Evolutionary conservation across 108 stramenopile species (phyloP).

Genomic region (Poteriospumella lacustris): DNA sequence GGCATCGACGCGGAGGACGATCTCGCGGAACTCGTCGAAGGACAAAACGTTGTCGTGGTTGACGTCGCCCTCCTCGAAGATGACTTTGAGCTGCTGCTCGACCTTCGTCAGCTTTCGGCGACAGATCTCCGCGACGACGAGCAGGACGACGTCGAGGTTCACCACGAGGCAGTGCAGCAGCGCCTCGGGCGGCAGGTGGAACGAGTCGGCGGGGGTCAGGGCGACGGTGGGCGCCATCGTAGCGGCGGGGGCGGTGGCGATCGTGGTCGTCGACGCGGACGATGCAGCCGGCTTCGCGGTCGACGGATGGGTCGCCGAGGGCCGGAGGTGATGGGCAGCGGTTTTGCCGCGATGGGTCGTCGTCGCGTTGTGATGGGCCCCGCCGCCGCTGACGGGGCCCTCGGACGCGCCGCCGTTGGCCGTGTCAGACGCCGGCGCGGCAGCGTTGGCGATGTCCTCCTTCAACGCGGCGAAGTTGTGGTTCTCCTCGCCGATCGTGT

Average conservation of each 20-base stretch:
- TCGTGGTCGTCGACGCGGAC: not conserved
- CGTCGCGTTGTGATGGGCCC: too few species aligned
- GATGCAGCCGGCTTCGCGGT: not conserved
- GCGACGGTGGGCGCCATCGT: too few species aligned
- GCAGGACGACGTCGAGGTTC: not conserved
- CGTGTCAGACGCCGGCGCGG: too few species aligned
- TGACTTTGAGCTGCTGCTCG: conserved; percentile 16
- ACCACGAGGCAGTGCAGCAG: not conserved
- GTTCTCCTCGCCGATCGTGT: not conserved
- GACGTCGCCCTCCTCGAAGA: conserved; percentile 49
- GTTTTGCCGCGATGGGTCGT: too few species aligned
- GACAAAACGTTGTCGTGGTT: conserved; percentile 49
- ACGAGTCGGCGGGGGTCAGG: too few species aligned
- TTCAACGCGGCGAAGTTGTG: not conserved
- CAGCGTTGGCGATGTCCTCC: not conserved
- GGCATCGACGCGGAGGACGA: not conserved
- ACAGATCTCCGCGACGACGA: not conserved
- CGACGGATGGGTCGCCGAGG: too few species aligned
- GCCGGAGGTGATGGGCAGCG: too few species aligned
- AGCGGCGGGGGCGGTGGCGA: too few species aligned
- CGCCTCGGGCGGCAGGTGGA: too few species aligned
- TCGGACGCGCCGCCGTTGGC: too few species aligned
- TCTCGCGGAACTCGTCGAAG: conserved; percentile 43
- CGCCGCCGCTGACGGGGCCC: too few species aligned
- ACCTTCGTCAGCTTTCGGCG: not conserved